These are phyloP conservation scores for Aspergillus fischeri DNA, from an alignment of 2,329 filamentous ascomycete species.

Conservation along the genomic window DNA sequence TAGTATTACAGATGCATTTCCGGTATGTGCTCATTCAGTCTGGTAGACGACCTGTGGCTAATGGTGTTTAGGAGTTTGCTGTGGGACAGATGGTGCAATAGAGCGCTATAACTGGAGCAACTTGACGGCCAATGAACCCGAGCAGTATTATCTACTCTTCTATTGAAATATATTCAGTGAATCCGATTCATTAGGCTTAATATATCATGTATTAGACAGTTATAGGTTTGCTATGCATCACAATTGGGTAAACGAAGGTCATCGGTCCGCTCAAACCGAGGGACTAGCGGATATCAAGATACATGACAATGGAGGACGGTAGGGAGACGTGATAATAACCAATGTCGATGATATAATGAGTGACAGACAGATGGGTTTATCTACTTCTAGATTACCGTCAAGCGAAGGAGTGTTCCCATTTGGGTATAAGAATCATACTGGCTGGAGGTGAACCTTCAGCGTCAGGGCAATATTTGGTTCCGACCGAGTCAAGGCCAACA, in stretches of 20 bases:
- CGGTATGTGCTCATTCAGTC: slow-evolving; percentile 47
- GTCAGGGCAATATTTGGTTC: neutral
- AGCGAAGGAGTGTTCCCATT: neutral
- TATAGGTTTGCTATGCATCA: neutral
- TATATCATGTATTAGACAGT: neutral
- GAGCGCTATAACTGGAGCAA: neutral
- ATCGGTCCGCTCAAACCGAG: neutral
- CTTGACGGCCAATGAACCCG: slow-evolving; percentile 13
- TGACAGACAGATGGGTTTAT: neutral
- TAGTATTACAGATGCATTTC: slow-evolving; percentile 74
- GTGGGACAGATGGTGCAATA: slow-evolving; percentile 33
- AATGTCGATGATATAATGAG: neutral
- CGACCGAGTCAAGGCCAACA: neutral
- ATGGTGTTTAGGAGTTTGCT: slow-evolving; percentile 28
- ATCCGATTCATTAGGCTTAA: neutral
- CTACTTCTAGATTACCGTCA: neutral
- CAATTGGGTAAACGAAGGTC: neutral
- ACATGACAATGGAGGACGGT: neutral
- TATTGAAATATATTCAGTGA: neutral
- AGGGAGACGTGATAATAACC: neutral
- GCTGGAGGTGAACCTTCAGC: neutral
- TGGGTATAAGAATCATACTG: neutral
- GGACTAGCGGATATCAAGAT: neutral
- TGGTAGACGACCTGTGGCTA: neutral
- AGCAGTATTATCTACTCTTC: slow-evolving; percentile 5